A percentile compares a stretch with the other conserved stretches of the same genome.
These are phyloP conservation scores for Withania somnifera DNA, from an alignment of 305 asterid genomes.

Conservation along the genomic window DNA sequence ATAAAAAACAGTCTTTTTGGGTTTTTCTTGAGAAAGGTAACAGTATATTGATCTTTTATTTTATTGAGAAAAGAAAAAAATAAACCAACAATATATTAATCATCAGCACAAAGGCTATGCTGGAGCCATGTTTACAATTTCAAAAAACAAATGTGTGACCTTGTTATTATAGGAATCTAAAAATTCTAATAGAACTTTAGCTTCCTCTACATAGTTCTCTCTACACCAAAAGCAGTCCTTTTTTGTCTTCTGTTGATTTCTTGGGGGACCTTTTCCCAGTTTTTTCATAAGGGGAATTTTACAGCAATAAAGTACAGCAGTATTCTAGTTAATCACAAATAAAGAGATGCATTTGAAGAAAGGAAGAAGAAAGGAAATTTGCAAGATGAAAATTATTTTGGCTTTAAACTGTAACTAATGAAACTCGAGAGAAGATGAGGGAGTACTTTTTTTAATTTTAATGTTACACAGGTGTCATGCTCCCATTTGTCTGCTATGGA, in stretches of 20 bases:
- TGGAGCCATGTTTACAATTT: neutral
- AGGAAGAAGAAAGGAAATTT: neutral
- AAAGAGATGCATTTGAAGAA: neutral
- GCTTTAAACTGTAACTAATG: neutral
- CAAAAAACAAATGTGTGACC: neutral
- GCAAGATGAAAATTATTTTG: neutral
- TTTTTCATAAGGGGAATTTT: neutral
- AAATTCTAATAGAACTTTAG: neutral
- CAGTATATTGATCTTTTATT: neutral
- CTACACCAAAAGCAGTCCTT: neutral
- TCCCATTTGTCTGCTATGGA: neutral
- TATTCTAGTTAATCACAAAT: neutral
- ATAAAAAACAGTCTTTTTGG: neutral
- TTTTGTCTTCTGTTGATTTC: neutral
- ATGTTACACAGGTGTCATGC: neutral
- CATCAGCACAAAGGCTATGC: neutral
- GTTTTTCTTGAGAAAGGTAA: neutral
- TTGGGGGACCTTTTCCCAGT: neutral
- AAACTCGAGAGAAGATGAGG: neutral
- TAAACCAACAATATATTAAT: neutral
- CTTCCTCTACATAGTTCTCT: neutral
- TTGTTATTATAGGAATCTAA: neutral
- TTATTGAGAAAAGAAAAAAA: neutral
- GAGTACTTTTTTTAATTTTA: neutral
- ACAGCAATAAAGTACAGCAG: neutral